These are phyloP conservation scores for Fusarium sp. DNA, from an alignment of 2,329 filamentous ascomycete species.

Conservation along the genomic window DNA sequence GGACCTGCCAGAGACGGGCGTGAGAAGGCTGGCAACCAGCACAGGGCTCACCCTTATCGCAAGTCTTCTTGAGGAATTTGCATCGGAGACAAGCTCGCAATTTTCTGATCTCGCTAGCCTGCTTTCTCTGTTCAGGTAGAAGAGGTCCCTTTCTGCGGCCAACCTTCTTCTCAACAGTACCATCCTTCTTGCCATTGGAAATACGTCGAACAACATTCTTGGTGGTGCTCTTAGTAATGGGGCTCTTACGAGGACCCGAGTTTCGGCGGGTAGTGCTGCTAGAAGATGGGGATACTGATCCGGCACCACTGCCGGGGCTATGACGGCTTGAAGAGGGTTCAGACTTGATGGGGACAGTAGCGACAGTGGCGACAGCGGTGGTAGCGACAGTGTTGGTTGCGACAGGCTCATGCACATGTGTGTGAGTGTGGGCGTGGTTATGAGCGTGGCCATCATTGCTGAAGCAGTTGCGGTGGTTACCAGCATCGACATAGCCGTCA, in stretches of 20 bases:
- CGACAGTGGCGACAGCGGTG: constrained; percentile 72
- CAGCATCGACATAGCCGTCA: constrained; percentile 73
- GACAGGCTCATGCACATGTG: constrained; percentile 59
- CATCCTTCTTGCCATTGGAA: constrained; percentile 81
- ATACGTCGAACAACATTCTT: constrained; percentile 86
- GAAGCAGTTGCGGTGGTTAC: constrained; percentile 69
- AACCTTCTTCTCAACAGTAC: constrained; percentile 85
- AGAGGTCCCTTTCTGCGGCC: constrained; percentile 90
- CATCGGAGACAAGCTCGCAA: constrained; percentile 91
- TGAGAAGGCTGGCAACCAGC: constrained; percentile 95
- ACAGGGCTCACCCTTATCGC: constrained; percentile 96
- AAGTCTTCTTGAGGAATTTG: constrained; percentile 99
- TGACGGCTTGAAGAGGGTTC: constrained; percentile 62
- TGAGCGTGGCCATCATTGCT: constrained; percentile 63
- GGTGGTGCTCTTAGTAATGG: constrained; percentile 75
- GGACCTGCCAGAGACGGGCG: constrained; percentile 95
- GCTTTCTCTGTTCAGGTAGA: constrained; percentile 91
- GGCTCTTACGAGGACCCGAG: constrained; percentile 77
- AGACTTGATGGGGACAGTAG: constrained; percentile 75
- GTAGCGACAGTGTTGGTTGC: constrained; percentile 75
- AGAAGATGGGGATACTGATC: constrained; percentile 68
- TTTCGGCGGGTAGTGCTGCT: constrained; percentile 71
- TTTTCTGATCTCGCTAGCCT: constrained; percentile 96
- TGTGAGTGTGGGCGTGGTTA: constrained; percentile 43
- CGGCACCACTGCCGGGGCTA: constrained; percentile 68